phyloP scores from a whole-genome alignment of 306 rosid species.

The Sicyos edulis region DNA sequence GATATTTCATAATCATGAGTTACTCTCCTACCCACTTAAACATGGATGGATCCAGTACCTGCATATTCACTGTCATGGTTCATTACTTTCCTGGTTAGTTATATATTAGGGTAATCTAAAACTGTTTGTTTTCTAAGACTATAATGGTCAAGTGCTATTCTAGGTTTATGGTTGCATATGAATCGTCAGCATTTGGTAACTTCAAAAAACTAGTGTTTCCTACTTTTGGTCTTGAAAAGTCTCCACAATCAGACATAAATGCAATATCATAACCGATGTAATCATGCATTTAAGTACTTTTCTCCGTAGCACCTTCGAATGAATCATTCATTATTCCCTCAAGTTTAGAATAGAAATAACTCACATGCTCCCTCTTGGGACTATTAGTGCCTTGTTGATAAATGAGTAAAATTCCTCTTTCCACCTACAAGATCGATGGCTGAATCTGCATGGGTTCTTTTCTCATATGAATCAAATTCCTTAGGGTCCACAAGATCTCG shows the following conservation, averaged over 20 bases:
- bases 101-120: slow-evolving; percentile 44
- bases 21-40: slow-evolving; percentile 40
- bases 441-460: slow-evolving; percentile 39
- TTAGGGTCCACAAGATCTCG: slow-evolving; percentile 37
- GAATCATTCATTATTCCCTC: slow-evolving; percentile 28
- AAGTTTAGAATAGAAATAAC: slow-evolving; percentile 38
- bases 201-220: slow-evolving; percentile 39
- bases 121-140: slow-evolving; percentile 33
- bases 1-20: slow-evolving; percentile 44
- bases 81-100: slow-evolving; percentile 35
- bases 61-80: slow-evolving; percentile 45
- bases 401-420: slow-evolving; percentile 36
- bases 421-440: slow-evolving; percentile 29
- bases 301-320: slow-evolving; percentile 37
- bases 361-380: slow-evolving; percentile 44
- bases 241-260: slow-evolving; percentile 43
- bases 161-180: slow-evolving; percentile 38
- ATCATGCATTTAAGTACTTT: slow-evolving; percentile 46
- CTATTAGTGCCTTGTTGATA: slow-evolving; percentile 39
- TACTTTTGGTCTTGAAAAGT: slow-evolving; percentile 37
- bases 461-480: slow-evolving; percentile 44
- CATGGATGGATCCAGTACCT: slow-evolving; percentile 36
- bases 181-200: slow-evolving; percentile 35
- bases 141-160: slow-evolving; percentile 32
- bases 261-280: slow-evolving; percentile 40